phyloP scores from a whole-genome alignment of 73 alveolate genomes.

The Chromera velia region DNA sequence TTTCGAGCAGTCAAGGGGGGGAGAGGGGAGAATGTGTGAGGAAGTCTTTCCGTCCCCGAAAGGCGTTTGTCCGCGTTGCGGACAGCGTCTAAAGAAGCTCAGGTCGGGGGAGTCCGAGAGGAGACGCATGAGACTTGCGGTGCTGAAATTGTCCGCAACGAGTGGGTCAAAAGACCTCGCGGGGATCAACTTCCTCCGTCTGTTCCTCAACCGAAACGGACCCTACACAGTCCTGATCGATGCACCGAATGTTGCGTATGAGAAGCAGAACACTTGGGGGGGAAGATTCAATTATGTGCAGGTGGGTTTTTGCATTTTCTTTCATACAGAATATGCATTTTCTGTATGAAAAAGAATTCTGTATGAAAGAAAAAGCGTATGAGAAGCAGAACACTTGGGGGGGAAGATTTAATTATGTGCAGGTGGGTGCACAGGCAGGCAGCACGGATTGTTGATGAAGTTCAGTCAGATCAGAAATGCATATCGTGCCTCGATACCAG shows the following conservation, averaged over 20 bases:
- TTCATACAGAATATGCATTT: no score
- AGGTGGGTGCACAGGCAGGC: no score
- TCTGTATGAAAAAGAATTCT: no score
- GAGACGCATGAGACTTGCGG: background rate
- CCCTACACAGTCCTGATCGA: background rate
- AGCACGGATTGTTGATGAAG: no score
- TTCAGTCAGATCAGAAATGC: no score
- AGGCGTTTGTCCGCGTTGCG: background rate
- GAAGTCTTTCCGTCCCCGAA: no score
- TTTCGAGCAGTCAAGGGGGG: background rate
- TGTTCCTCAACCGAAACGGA: background rate
- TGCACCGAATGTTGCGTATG: background rate
- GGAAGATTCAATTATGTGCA: background rate
- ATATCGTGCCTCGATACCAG: no score
- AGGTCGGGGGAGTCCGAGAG: background rate
- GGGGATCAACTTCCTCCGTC: background rate
- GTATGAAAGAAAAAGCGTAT: no score
- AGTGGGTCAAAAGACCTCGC: background rate
- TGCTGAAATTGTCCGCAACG: background rate
- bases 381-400: background rate
- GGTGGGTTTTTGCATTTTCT: no score
- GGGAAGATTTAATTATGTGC: background rate
- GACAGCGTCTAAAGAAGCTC: background rate
- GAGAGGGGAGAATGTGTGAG: background rate
- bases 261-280: background rate